Conservation (phyloP, 2,329 filamentous ascomycete genomes). For the Penicillium nordicum region DNA sequence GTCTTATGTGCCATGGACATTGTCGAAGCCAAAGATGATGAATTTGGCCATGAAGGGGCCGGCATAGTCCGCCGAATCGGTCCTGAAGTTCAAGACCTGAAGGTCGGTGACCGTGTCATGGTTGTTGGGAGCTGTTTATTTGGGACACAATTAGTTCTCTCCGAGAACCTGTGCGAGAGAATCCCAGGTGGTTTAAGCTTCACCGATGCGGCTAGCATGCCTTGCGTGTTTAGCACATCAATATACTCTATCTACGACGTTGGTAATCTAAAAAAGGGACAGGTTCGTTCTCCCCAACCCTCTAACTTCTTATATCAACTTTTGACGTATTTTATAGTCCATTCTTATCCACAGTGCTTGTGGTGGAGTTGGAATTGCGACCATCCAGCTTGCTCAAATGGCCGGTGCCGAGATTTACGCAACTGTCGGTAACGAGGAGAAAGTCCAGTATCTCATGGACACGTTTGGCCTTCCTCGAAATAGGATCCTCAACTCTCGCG, state of each 20-base stretch:
- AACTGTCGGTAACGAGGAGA: slow-evolving; percentile 23
- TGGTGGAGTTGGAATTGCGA: slow-evolving; percentile 27
- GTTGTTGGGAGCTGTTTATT: slow-evolving; percentile 5
- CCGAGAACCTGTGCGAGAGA: slow-evolving; percentile 10
- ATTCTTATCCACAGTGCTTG: slow-evolving; percentile 30
- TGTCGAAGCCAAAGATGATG: slow-evolving; percentile 5
- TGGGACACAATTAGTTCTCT: slow-evolving; percentile 10
- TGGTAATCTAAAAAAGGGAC: slow-evolving; percentile 20
- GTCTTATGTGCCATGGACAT: slow-evolving; percentile 15
- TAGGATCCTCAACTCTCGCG: slow-evolving; percentile 25
- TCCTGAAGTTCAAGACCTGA: slow-evolving; percentile 13
- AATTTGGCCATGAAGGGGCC: slow-evolving; percentile 21
- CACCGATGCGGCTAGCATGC: slow-evolving; percentile 20
- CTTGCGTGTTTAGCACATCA: slow-evolving; percentile 20
- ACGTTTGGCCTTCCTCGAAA: slow-evolving; percentile 18
- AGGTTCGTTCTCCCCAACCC: slow-evolving; percentile 9
- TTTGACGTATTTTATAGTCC: slow-evolving; percentile 8
- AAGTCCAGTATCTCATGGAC: slow-evolving; percentile 22
- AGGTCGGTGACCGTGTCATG: slow-evolving; percentile 27
- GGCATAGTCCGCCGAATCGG: slow-evolving; percentile 25
- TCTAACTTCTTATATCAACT: not conserved
- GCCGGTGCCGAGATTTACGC: slow-evolving; percentile 26
- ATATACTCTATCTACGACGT: slow-evolving; percentile 23
- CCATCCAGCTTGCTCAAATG: slow-evolving; percentile 25
- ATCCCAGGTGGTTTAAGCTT: slow-evolving; percentile 16